Percentiles rank a stretch among this genome's conserved stretches.
Conservation (phyloP, 345 rosid species). For the Euclidium syriacum region DNA sequence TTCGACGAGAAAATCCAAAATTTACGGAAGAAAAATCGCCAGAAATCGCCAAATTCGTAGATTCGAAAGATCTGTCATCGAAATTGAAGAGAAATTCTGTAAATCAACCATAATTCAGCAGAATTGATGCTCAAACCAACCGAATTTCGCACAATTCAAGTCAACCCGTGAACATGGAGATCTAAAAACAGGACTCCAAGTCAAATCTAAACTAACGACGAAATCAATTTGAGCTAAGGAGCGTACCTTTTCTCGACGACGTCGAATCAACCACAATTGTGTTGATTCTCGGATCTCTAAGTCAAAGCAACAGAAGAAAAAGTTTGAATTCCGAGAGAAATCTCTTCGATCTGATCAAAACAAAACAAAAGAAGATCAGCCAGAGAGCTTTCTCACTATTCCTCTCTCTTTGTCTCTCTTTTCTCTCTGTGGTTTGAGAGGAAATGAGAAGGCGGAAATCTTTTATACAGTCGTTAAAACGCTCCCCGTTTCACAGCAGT, state of each 20-base stretch:
- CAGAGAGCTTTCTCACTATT: slow-evolving; percentile 18
- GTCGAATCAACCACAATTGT: neutral
- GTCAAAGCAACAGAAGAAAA: neutral
- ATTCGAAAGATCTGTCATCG: slow-evolving; percentile 29
- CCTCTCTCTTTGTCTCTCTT: neutral
- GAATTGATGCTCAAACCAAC: neutral
- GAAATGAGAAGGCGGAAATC: slow-evolving; percentile 17
- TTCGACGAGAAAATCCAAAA: neutral
- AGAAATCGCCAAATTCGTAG: neutral
- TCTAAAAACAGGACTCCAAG: neutral
- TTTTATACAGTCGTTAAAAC: slow-evolving; percentile 23
- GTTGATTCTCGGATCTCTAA: slow-evolving; percentile 8
- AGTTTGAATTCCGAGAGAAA: neutral
- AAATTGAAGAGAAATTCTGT: neutral
- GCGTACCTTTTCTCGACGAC: slow-evolving; percentile 9
- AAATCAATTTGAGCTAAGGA: neutral
- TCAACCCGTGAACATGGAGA: slow-evolving; percentile 14
- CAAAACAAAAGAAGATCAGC: slow-evolving; percentile 11
- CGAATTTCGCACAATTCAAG: slow-evolving; percentile 34
- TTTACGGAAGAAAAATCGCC: neutral
- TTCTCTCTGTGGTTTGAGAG: slow-evolving; percentile 11
- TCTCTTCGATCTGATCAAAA: slow-evolving; percentile 25
- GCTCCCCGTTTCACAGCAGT: slow-evolving; percentile 21
- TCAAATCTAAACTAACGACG: neutral
- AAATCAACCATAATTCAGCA: slow-evolving; percentile 19